phyloP scores from a whole-genome alignment of 192 early-diverging fungal species.

The Gigaspora rosea region DNA sequence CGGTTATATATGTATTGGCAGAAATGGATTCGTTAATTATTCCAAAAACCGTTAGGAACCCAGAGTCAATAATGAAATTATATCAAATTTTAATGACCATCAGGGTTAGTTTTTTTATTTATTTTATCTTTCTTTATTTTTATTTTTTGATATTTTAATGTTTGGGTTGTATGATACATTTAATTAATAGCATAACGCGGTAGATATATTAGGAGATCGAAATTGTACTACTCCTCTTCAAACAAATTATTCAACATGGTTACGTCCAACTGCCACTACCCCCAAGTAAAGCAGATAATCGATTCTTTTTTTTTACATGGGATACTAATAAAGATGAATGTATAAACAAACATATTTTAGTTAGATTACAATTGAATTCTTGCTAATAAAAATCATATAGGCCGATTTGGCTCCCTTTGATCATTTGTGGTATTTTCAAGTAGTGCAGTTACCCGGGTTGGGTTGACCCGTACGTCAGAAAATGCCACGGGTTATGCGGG shows the following conservation, averaged over 20 bases:
- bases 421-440: no score
- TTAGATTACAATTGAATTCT: no score
- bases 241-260: neutral
- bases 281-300: neutral
- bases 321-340: no score
- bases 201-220: neutral
- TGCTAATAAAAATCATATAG: no score
- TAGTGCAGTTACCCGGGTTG: no score
- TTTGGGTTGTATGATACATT: neutral
- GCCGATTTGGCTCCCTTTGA: no score
- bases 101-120: neutral
- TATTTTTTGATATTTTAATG: neutral
- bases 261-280: neutral
- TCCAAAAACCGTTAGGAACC: neutral
- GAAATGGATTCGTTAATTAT: neutral
- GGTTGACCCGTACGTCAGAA: no score
- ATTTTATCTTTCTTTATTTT: no score
- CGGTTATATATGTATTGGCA: constrained; percentile 11
- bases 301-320: neutral
- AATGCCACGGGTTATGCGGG: no score
- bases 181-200: neutral
- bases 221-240: neutral
- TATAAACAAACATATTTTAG: no score
- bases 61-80: constrained; percentile 3
- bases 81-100: constrained; percentile 10